These are phyloP conservation scores for Barnettozyma hawaiiensis DNA, from an alignment of 1,139 yeast species.

Conservation along the genomic window DNA sequence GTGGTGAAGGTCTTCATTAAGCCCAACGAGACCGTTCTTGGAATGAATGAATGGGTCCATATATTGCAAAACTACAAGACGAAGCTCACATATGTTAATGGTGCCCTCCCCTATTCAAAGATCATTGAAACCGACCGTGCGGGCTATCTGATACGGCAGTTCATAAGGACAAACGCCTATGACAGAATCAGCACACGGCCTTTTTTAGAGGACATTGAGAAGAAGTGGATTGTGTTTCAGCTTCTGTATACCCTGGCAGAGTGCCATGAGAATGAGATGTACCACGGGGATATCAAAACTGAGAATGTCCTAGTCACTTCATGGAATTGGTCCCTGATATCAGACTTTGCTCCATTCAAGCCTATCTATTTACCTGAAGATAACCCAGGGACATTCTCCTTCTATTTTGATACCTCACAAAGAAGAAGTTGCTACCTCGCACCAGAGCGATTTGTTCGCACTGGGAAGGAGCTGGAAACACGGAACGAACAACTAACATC, in stretches of 20 bases:
- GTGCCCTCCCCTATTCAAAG: constrained; percentile 65
- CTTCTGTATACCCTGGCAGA: constrained; percentile 54
- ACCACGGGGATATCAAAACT: constrained; percentile 88
- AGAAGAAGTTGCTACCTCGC: constrained; percentile 88
- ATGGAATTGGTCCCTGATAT: constrained; percentile 79
- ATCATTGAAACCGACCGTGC: constrained; percentile 88
- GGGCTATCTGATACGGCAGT: constrained; percentile 82
- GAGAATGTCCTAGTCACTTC: constrained; percentile 85
- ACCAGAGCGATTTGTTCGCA: constrained; percentile 74
- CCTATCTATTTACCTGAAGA: constrained; percentile 88
- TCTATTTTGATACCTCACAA: constrained; percentile 86
- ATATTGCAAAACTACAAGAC: constrained; percentile 34
- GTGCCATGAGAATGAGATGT: constrained; percentile 56
- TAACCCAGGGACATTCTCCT: constrained; percentile 90
- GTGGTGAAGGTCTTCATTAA: constrained; percentile 80
- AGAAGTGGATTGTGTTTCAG: constrained; percentile 81
- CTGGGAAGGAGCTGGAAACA: constrained; percentile 32
- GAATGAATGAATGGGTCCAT: constrained; percentile 32
- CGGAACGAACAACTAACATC: constrained; percentile 35
- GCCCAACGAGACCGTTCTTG: constrained; percentile 44
- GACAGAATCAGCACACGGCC: constrained; percentile 88
- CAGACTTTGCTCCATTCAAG: constrained; percentile 82
- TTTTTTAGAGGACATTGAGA: constrained; percentile 74
- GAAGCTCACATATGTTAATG: constrained; percentile 45
- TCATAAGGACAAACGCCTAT: constrained; percentile 69